Conservation (phyloP, 2,329 filamentous ascomycete genomes). For the Colletotrichum cuscutae region DNA sequence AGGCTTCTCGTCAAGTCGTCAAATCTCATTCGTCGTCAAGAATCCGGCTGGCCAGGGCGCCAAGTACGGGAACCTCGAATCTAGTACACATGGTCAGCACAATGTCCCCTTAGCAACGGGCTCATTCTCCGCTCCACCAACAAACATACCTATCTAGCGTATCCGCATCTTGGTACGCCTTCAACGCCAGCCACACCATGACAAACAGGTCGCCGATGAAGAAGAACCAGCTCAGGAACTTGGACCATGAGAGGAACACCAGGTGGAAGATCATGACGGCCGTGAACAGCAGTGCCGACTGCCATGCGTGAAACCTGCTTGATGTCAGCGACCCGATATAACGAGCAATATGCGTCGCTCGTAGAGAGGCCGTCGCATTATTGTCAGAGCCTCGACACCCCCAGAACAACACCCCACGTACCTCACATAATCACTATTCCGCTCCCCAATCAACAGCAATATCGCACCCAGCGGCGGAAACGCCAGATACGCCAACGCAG, state of each 20-base stretch:
- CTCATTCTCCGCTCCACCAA: not conserved
- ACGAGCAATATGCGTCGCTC: not conserved
- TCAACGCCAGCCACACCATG: constrained; percentile 80
- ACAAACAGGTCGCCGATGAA: constrained; percentile 79
- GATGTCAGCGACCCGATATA: not conserved
- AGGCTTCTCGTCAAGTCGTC: not conserved
- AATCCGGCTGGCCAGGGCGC: constrained; percentile 85
- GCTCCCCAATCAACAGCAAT: constrained; percentile 84
- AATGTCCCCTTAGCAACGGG: constrained; percentile 59
- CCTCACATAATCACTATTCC: constrained; percentile 97
- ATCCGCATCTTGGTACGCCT: constrained; percentile 86
- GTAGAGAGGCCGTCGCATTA: too few species aligned
- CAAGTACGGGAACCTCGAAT: constrained; percentile 90
- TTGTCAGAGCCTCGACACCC: not conserved
- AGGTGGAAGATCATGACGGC: constrained; percentile 81
- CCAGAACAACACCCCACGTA: constrained; percentile 51
- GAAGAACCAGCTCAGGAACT: constrained; percentile 84
- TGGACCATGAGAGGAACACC: constrained; percentile 82
- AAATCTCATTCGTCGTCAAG: constrained; percentile 78
- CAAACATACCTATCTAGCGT: constrained; percentile 66
- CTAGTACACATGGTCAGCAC: constrained; percentile 53
- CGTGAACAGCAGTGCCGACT: constrained; percentile 86
- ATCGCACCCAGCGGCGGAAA: constrained; percentile 89
- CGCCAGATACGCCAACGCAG: constrained; percentile 86
- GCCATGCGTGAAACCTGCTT: constrained; percentile 92